Conservation (phyloP, 78 protist species). For the Dictyostelium purpureum region DNA sequence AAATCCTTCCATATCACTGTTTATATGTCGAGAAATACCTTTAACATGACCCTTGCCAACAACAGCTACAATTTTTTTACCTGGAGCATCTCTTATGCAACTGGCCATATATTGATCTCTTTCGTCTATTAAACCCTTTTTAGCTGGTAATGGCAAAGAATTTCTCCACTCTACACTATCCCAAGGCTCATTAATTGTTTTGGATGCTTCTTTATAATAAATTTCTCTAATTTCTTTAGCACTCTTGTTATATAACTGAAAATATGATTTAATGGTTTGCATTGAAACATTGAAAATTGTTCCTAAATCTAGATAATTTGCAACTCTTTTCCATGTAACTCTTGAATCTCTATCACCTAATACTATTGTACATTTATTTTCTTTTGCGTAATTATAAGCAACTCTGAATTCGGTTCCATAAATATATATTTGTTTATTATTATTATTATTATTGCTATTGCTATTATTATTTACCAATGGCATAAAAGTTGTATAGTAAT, state of each 20-base stretch:
- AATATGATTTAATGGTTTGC: background rate
- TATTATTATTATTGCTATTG: background rate
- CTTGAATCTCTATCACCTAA: constrained; percentile 48
- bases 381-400: constrained; percentile 20
- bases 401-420: constrained; percentile 47
- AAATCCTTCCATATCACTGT: constrained; percentile 15
- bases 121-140: constrained; percentile 17
- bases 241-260: background rate
- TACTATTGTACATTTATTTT: constrained; percentile 30
- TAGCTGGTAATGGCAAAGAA: background rate
- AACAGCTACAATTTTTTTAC: constrained; percentile 39
- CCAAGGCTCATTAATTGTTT: background rate
- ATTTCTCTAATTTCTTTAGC: background rate
- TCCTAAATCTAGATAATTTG: background rate
- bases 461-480: background rate
- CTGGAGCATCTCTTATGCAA: constrained; percentile 24
- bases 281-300: background rate
- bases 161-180: background rate
- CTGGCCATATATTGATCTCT: constrained; percentile 60
- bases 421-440: background rate
- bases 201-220: background rate
- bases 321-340: constrained; percentile 9
- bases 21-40: constrained; percentile 33
- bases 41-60: constrained; percentile 60
- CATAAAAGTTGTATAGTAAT: background rate